Conservation (phyloP, 2,329 filamentous ascomycete species). For the Davidsoniella eucalypti region DNA sequence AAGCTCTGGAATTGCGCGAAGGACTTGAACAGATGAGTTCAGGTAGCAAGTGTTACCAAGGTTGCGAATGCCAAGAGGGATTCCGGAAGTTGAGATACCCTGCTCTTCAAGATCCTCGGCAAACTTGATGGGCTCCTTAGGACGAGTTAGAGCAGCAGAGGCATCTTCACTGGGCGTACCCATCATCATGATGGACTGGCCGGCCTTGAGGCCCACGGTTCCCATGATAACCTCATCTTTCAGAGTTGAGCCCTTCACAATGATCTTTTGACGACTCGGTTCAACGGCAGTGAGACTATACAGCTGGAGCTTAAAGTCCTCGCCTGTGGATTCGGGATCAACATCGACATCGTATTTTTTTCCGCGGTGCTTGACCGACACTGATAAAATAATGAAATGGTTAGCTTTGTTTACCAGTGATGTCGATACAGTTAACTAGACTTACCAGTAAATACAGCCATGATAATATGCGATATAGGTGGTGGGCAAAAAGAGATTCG, state of each 20-base stretch:
- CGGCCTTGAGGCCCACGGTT: conserved; percentile 69
- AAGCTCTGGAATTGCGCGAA: conserved; percentile 79
- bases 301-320: conserved; percentile 89
- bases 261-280: conserved; percentile 86
- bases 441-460: conserved; percentile 3
- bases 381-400: conserved; percentile 27
- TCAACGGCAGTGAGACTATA: conserved; percentile 93
- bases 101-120: conserved; percentile 96
- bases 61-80: conserved; percentile 76
- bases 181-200: conserved; percentile 90
- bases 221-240: conserved; percentile 87
- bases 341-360: conserved; percentile 92
- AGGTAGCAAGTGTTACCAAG: conserved; percentile 97
- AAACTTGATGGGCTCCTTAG: conserved; percentile 72
- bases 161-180: conserved; percentile 59
- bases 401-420: too few relatives aligned
- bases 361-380: conserved; percentile 86
- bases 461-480: background rate
- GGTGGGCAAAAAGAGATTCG: background rate
- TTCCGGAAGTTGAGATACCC: conserved; percentile 69
- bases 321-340: conserved; percentile 67
- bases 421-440: too few relatives aligned
- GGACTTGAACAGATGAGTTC: conserved; percentile 88
- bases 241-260: conserved; percentile 85
- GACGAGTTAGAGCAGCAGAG: conserved; percentile 45